Percentiles rank a stretch among this genome's conserved stretches.
phyloP scores from a whole-genome alignment of 352 stramenopile species.

The Phytophthora nicotianae region DNA sequence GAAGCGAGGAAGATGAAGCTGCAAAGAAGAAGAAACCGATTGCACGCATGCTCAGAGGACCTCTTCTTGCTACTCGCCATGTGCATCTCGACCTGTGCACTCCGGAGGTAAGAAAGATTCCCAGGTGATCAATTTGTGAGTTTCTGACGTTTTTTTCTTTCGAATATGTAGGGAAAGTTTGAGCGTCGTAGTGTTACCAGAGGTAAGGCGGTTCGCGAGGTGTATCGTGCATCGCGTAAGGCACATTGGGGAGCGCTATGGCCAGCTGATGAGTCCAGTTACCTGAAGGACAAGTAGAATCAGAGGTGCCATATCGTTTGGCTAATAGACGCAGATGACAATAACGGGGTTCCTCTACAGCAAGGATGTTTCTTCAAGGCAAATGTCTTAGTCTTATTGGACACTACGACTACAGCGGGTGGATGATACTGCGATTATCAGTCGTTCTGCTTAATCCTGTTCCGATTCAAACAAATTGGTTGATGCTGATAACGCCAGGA shows the following conservation, averaged over 20 bases:
- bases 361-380: no score
- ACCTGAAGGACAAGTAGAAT: slow-evolving; percentile 51
- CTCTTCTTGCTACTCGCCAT: slow-evolving; percentile 76
- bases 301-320: background rate
- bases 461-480: background rate
- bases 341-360: no score
- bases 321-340: slow-evolving; percentile 26
- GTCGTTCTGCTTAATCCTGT: no score
- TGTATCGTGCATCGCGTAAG: slow-evolving; percentile 84
- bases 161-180: slow-evolving; percentile 54
- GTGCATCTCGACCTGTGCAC: slow-evolving; percentile 86
- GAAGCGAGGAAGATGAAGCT: slow-evolving; percentile 26
- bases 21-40: slow-evolving; percentile 38
- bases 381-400: no score
- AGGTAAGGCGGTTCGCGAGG: slow-evolving; percentile 74
- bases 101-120: slow-evolving; percentile 48
- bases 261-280: slow-evolving; percentile 71
- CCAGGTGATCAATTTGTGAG: background rate
- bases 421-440: no score
- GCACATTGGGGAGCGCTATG: slow-evolving; percentile 81
- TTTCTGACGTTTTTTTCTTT: slow-evolving; percentile 18
- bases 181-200: slow-evolving; percentile 81
- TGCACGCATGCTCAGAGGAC: slow-evolving; percentile 70
- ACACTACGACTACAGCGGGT: no score
- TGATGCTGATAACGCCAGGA: no score